phyloP scores from a whole-genome alignment of 495 filamentous ascomycete species.

The Umbilicaria muhlenbergii region DNA sequence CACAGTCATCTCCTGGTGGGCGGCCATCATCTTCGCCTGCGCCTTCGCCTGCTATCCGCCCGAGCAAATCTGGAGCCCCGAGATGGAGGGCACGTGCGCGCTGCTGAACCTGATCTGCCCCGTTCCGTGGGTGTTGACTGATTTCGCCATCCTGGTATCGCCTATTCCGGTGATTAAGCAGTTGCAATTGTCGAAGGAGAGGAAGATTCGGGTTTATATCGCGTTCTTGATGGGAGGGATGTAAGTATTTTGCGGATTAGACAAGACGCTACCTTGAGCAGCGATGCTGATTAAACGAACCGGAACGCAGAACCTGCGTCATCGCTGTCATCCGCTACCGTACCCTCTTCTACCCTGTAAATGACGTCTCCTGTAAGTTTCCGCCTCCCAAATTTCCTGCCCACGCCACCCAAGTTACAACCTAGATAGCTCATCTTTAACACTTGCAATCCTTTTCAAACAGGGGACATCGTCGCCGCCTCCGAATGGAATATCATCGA shows the following conservation, averaged over 20 bases:
- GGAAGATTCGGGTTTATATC: neutral
- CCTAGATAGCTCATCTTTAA: neutral
- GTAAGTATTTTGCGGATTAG: neutral
- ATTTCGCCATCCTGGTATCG: constrained; percentile 2
- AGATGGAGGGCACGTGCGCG: neutral
- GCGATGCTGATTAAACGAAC: too few relatives aligned
- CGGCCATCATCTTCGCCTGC: neutral
- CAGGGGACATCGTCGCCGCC: neutral
- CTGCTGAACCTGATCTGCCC: neutral
- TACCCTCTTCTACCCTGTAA: neutral
- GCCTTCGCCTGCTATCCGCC: constrained; percentile 2
- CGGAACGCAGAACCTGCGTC: constrained; percentile 1
- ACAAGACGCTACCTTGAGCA: too few relatives aligned
- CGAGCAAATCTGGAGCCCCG: neutral
- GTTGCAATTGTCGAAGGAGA: neutral
- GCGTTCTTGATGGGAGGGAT: constrained; percentile 1
- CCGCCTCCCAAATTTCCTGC: too few relatives aligned
- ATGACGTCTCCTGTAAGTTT: constrained; percentile 3
- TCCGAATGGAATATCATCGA: constrained; percentile 3
- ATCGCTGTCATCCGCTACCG: neutral
- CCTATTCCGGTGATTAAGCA: neutral
- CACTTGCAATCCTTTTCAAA: neutral
- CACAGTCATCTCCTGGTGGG: constrained; percentile 4
- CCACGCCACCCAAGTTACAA: neutral
- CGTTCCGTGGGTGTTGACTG: constrained; percentile 1